phyloP scores from a whole-genome alignment of 768 basidiomycete species.

The Scleroderma citrinum region DNA sequence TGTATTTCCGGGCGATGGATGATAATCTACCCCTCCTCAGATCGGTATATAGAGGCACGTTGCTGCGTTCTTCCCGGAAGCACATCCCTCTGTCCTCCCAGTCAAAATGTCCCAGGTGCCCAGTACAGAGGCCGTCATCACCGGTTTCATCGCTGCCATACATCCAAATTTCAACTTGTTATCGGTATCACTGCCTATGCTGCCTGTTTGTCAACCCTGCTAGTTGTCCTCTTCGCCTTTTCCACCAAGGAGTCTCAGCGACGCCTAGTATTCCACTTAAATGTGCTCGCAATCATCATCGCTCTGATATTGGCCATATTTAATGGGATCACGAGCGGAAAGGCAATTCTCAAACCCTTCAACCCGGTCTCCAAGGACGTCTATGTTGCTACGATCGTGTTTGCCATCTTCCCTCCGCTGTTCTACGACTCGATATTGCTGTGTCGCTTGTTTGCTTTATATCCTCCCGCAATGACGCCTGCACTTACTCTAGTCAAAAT shows the following conservation, averaged over 20 bases:
- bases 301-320: constrained; percentile 23
- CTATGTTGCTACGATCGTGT: constrained; percentile 14
- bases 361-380: constrained; percentile 10
- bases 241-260: constrained; percentile 23
- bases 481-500: constrained; percentile 13
- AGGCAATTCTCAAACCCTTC: constrained; percentile 11
- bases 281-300: constrained; percentile 20
- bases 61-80: too few relatives aligned
- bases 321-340: constrained; percentile 8
- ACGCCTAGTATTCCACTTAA: constrained; percentile 28
- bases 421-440: constrained; percentile 34
- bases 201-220: constrained; percentile 28
- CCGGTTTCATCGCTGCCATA: constrained; percentile 11
- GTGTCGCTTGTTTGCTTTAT: constrained; percentile 32
- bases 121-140: background rate
- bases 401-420: constrained; percentile 26
- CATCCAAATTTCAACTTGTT: constrained; percentile 13
- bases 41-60: background rate
- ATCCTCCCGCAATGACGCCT: constrained; percentile 19
- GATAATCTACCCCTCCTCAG: too few relatives aligned
- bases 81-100: background rate
- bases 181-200: constrained; percentile 25
- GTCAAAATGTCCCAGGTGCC: background rate
- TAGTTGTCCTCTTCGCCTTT: constrained; percentile 30
- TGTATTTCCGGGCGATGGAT: too few relatives aligned